These are phyloP conservation scores for Fusarium sp. DNA, from an alignment of 2,329 filamentous ascomycete genomes.

Conservation along the genomic window DNA sequence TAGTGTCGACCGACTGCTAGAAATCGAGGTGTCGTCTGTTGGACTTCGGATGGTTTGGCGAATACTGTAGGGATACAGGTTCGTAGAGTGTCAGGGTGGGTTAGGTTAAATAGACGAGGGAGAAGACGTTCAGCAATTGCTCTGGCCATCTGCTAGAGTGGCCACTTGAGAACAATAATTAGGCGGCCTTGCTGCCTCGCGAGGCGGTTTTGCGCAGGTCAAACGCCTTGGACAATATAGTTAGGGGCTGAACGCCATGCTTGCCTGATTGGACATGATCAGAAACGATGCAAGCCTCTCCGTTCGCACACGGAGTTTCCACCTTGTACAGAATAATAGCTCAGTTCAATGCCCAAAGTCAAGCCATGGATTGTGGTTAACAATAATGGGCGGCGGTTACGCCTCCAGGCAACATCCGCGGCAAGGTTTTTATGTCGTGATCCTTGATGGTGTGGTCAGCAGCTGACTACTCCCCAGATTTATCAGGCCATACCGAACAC, in stretches of 20 bases:
- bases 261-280: neutral
- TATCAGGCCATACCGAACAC: neutral
- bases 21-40: too few relatives aligned
- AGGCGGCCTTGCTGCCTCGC: neutral
- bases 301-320: neutral
- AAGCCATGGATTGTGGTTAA: too few relatives aligned
- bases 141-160: neutral
- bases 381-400: neutral
- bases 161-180: neutral
- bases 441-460: neutral
- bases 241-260: neutral
- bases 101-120: too few relatives aligned
- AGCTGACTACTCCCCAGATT: neutral
- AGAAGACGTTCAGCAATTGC: neutral
- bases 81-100: too few relatives aligned
- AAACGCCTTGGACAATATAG: neutral
- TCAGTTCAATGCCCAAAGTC: too few relatives aligned
- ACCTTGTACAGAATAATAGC: neutral
- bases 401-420: neutral
- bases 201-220: neutral
- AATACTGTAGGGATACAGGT: too few relatives aligned
- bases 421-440: neutral
- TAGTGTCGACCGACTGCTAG: too few relatives aligned
- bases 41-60: too few relatives aligned
- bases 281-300: neutral